Evolutionary conservation across 2,329 filamentous ascomycete species (phyloP).

Genomic region (Colletotrichum tropicale): DNA sequence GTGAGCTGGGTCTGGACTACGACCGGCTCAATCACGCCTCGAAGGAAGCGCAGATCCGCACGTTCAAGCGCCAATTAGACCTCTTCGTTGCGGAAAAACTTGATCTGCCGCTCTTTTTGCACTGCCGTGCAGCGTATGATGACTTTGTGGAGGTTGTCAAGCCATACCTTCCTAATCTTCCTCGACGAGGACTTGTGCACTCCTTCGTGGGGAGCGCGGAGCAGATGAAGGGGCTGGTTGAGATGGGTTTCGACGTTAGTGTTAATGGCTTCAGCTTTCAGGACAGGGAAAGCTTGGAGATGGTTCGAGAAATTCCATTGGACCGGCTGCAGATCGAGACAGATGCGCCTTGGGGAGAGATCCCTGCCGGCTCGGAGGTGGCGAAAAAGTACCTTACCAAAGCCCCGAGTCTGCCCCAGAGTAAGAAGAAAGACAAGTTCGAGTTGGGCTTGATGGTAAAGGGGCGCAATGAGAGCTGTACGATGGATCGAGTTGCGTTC

Average conservation of each 20-base stretch:
- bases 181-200: constrained; percentile 41
- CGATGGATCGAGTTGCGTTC: constrained; percentile 49
- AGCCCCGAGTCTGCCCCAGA: constrained; percentile 38
- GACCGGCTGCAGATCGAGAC: constrained; percentile 49
- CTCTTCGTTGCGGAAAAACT: constrained; percentile 34
- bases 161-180: constrained; percentile 40
- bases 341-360: constrained; percentile 53
- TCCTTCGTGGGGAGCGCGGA: constrained; percentile 40
- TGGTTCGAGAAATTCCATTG: constrained; percentile 45
- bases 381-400: constrained; percentile 45
- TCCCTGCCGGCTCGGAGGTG: constrained; percentile 36
- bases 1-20: constrained; percentile 56
- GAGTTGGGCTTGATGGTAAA: constrained; percentile 51
- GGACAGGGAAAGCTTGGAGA: constrained; percentile 40
- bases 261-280: constrained; percentile 56
- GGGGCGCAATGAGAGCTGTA: constrained; percentile 55
- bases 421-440: constrained; percentile 56
- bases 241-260: constrained; percentile 45
- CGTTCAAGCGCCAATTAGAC: constrained; percentile 46
- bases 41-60: constrained; percentile 42
- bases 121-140: constrained; percentile 44
- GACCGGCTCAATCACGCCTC: constrained; percentile 46
- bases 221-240: constrained; percentile 42
- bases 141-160: constrained; percentile 46
- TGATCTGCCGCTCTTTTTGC: constrained; percentile 43